phyloP scores from a whole-genome alignment of 768 basidiomycete genomes.

The Boletus tomentosulus region DNA sequence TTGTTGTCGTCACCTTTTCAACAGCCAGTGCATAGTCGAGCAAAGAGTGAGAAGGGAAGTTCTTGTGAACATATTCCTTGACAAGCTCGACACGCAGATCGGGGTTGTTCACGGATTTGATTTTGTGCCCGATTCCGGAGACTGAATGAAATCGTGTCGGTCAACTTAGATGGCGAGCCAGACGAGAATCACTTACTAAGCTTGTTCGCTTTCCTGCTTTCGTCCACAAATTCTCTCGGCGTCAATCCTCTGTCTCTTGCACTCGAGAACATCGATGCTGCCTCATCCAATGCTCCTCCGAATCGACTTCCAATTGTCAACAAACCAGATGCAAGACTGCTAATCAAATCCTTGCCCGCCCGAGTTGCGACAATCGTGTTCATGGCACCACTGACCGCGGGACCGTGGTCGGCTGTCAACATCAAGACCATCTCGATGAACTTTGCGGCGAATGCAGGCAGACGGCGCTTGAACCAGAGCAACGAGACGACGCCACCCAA shows the following conservation, averaged over 20 bases:
- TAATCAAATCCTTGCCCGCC: conserved; percentile 99
- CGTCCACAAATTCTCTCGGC: conserved; percentile 97
- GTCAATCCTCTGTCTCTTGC: conserved; percentile 90
- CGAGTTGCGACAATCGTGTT: conserved; percentile 99
- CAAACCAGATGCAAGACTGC: conserved; percentile 91
- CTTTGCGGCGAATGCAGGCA: conserved; percentile 92
- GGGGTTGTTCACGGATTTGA: conserved; percentile 97
- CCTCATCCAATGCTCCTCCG: conserved; percentile 98
- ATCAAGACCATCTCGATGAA: conserved; percentile 99
- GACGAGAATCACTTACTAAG: conserved; percentile 57
- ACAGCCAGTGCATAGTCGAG: conserved; percentile 95
- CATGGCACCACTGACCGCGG: conserved; percentile 98
- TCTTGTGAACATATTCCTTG: conserved; percentile 91
- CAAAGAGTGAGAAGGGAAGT: conserved; percentile 93
- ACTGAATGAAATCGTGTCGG: conserved; percentile 40
- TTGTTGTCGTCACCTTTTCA: conserved; percentile 94
- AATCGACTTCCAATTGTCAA: conserved; percentile 98
- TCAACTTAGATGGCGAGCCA: conserved; percentile 2
- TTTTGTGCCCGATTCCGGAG: conserved; percentile 99
- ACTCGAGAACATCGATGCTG: conserved; percentile 90
- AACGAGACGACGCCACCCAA: conserved; percentile 94
- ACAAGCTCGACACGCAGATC: conserved; percentile 90
- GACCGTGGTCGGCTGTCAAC: conserved; percentile 98
- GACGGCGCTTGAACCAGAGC: conserved; percentile 95
- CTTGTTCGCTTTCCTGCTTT: conserved; percentile 89